These are phyloP conservation scores for Laetiporus sulphureus DNA, from an alignment of 1,284 basidiomycete species.

Conservation along the genomic window DNA sequence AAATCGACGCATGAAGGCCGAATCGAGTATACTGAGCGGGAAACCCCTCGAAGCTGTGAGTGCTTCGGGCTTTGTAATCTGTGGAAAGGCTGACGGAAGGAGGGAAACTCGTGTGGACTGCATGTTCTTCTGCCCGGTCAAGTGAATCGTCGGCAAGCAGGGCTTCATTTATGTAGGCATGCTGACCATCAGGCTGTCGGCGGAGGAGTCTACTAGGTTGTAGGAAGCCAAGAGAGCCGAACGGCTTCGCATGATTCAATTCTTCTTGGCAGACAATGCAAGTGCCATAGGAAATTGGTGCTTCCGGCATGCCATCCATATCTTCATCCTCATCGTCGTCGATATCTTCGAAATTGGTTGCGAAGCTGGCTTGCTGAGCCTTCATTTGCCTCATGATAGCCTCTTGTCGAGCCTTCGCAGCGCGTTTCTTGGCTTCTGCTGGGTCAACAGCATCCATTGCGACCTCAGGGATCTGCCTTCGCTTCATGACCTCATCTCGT, in stretches of 20 bases:
- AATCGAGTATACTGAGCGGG: slow-evolving; percentile 69
- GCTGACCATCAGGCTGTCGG: slow-evolving; percentile 69
- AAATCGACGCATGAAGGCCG: slow-evolving; percentile 86
- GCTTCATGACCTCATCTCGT: slow-evolving; percentile 47
- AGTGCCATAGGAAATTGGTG: slow-evolving; percentile 68
- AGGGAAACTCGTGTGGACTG: slow-evolving; percentile 40
- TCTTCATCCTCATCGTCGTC: slow-evolving; percentile 51
- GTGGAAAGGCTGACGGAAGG: slow-evolving; percentile 42
- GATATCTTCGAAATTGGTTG: slow-evolving; percentile 65
- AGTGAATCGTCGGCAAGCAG: slow-evolving; percentile 61
- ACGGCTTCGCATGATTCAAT: slow-evolving; percentile 66
- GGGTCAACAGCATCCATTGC: slow-evolving; percentile 39
- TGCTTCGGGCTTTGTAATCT: slow-evolving; percentile 40
- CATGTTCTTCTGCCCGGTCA: slow-evolving; percentile 41
- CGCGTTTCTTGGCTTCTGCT: slow-evolving; percentile 67
- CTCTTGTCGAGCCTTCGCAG: slow-evolving; percentile 81
- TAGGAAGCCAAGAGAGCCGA: slow-evolving; percentile 86
- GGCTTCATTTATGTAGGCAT: slow-evolving; percentile 68
- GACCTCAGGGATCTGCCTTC: slow-evolving; percentile 37
- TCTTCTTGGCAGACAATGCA: slow-evolving; percentile 99
- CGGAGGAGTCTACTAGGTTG: slow-evolving; percentile 88
- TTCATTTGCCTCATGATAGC: slow-evolving; percentile 93
- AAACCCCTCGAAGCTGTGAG: slow-evolving; percentile 68
- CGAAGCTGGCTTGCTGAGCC: slow-evolving; percentile 82
- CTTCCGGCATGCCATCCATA: slow-evolving; percentile 39